Conservation (phyloP, 768 basidiomycete species). For the Psilocybe cyanescens region DNA sequence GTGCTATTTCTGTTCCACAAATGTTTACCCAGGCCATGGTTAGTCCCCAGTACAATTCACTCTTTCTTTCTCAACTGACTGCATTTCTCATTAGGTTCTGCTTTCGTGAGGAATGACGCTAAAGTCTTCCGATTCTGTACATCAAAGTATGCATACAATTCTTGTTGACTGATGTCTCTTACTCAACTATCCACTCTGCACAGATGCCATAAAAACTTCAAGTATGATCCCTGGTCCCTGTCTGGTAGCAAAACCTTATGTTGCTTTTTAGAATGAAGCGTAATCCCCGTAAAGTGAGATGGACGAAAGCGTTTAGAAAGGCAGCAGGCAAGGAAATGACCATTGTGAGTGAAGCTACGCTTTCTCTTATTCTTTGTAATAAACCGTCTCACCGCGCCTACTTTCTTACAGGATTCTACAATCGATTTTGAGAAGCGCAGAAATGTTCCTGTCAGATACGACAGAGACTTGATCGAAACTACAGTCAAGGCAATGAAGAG, state of each 20-base stretch:
- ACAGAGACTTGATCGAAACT: slow-evolving; percentile 90
- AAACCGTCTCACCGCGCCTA: neutral
- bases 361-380: neutral
- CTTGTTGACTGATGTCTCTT: neutral
- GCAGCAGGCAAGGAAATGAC: slow-evolving; percentile 99
- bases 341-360: slow-evolving; percentile 62
- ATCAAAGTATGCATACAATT: slow-evolving; percentile 74
- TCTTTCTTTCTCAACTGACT: neutral
- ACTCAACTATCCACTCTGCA: slow-evolving; percentile 12
- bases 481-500: slow-evolving; percentile 98
- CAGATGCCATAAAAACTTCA: slow-evolving; percentile 99
- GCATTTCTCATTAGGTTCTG: slow-evolving; percentile 58
- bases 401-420: slow-evolving; percentile 79
- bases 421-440: slow-evolving; percentile 99
- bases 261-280: slow-evolving; percentile 85
- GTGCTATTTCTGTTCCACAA: slow-evolving; percentile 98
- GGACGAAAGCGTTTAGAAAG: slow-evolving; percentile 99
- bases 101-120: slow-evolving; percentile 97
- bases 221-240: slow-evolving; percentile 51
- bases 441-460: slow-evolving; percentile 96
- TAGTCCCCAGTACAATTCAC: slow-evolving; percentile 16
- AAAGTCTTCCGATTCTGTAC: slow-evolving; percentile 99
- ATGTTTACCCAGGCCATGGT: slow-evolving; percentile 97
- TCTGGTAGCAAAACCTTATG: slow-evolving; percentile 5
- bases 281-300: slow-evolving; percentile 97